Conservation (phyloP, 1,139 yeast species). For the Candida anutae region DNA sequence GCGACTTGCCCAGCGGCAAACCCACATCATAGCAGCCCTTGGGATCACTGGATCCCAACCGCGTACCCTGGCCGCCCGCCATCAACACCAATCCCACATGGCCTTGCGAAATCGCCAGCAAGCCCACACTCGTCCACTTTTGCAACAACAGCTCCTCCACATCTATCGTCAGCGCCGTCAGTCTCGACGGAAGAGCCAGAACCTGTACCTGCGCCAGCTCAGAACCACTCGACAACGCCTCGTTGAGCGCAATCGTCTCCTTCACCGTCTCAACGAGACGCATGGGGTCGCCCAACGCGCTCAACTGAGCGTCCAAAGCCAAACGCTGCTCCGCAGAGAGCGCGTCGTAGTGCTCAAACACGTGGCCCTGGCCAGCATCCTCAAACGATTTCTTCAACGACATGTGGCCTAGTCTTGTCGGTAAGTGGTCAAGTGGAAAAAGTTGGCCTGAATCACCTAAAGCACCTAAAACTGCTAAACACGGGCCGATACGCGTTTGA, state of each 20-base stretch:
- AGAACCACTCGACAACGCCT: not conserved
- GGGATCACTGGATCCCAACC: conserved; percentile 83
- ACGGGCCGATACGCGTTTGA: no score
- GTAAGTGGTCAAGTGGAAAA: no score
- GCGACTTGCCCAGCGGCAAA: conserved; percentile 73
- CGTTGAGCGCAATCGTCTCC: no score
- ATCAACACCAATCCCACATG: conserved; percentile 83
- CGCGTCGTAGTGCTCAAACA: conserved; percentile 34
- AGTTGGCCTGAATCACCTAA: no score
- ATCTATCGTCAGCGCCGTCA: conserved; percentile 45
- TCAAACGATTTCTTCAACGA: not conserved
- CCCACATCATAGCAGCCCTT: conserved; percentile 91
- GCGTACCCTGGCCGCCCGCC: conserved; percentile 98
- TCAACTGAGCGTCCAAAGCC: conserved; percentile 28
- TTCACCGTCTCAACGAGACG: conserved; percentile 36
- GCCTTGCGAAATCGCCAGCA: conserved; percentile 57
- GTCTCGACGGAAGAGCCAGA: conserved; percentile 36
- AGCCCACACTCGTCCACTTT: conserved; percentile 54
- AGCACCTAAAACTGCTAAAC: no score
- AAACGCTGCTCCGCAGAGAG: conserved; percentile 23
- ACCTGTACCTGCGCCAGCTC: not conserved
- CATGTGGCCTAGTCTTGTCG: no score
- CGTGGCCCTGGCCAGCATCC: conserved; percentile 42
- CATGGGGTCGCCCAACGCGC: conserved; percentile 34
- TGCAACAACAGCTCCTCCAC: conserved; percentile 18